Base-by-base conservation (phyloP, 257 asterid species). In the Avicennia marina region DNA sequence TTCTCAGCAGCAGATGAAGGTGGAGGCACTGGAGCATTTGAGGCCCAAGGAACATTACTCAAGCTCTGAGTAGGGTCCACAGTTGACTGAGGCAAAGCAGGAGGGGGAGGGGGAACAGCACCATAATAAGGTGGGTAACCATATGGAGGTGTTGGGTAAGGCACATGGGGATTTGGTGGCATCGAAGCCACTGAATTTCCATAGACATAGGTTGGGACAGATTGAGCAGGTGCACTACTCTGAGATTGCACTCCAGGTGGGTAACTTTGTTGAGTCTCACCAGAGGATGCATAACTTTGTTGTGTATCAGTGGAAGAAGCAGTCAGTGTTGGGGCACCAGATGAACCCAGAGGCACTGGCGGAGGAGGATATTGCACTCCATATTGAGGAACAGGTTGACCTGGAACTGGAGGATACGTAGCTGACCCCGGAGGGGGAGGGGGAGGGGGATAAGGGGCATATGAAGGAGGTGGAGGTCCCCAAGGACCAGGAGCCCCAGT, bases 351-450 rank as follows among this genome's bases (percentile, higher is more conserved):
- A 21, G 84, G 94, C 64, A 72, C 21, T 19, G 87, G 87, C 6
- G 84, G 87, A 40, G 87, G 86, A 67, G 83, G 89, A 68, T 84
- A 87, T 56, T 84, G 95, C 67, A 76, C 21, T 60, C 83, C 89
- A 65, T 77, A 87, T 29, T 76, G 82, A 62, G 85, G 71, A 57
- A 75, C 21, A 11, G 78, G 68, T 64, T 78, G 89, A 56, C 94
- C 80, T 2, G 86, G 83, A 34, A 68, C 64, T 8, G 86, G 75
- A 53, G 86, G 70, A 57, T 87, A 87, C 73, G 82, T 41, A 60
- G 85, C 25, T 56, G 96, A 74, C 15, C 96, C 95, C 0, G 96
- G 98, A 20, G 96, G 95, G 11, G 86, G 94, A 51, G 95, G 95
- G 11, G 93, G 95, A 51, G 95, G 95, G 9, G 95, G 94, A 44